These are phyloP conservation scores for Pleurotus eryngii DNA, from an alignment of 768 basidiomycete species.

Conservation along the genomic window DNA sequence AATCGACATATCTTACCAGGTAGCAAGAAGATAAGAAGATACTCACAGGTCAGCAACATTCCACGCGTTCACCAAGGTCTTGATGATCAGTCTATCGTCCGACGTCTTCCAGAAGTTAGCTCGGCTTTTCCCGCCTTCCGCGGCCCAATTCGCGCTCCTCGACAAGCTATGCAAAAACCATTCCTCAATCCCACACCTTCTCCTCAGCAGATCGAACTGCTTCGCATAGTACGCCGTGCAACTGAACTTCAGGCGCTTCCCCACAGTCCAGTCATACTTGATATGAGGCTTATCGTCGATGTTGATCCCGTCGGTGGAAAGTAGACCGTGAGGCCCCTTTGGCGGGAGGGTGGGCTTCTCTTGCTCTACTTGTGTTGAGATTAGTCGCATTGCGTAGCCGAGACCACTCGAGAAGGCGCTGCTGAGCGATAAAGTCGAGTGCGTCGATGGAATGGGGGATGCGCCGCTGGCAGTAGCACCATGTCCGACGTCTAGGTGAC, in stretches of 20 bases:
- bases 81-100: conserved; percentile 79
- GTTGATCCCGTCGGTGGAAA: conserved; percentile 34
- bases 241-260: conserved; percentile 70
- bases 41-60: conserved; percentile 81
- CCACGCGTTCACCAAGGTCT: conserved; percentile 84
- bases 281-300: conserved; percentile 79
- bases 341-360: conserved; percentile 31
- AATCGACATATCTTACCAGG: background rate
- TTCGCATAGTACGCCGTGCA: conserved; percentile 83
- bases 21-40: background rate
- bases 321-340: conserved; percentile 48
- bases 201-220: conserved; percentile 69
- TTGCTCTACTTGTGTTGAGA: conserved; percentile 38
- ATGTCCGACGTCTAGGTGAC: background rate
- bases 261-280: conserved; percentile 78
- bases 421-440: conserved; percentile 39
- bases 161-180: conserved; percentile 59
- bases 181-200: conserved; percentile 64
- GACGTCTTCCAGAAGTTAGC: conserved; percentile 80
- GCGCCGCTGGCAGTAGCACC: background rate
- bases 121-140: conserved; percentile 78
- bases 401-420: conserved; percentile 49
- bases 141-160: conserved; percentile 62
- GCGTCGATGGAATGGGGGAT: background rate
- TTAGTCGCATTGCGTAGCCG: conserved; percentile 55